Evolutionary conservation across 768 basidiomycete species (phyloP), one percentile per base, ranked within the genome.

Genomic region (Mrakia hoshinonis): DNA sequence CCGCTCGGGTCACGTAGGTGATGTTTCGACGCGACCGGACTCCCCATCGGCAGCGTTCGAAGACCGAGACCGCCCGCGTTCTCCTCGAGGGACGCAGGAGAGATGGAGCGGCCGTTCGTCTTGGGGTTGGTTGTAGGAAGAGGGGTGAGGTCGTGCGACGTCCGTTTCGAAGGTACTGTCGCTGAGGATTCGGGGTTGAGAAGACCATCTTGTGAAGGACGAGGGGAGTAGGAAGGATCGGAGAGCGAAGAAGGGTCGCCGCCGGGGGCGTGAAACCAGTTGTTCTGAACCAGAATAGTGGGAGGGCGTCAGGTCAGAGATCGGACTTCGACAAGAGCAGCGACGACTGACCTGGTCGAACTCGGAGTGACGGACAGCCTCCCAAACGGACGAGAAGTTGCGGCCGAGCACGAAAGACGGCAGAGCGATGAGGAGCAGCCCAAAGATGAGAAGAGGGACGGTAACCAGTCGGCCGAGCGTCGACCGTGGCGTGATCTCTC

Each of bases 371-470:
- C 70, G 52, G 1, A 72, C 52, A 1, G 64, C 83, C 70, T 93
- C 91, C 89, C 92, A 96, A 1, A 93, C 90, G 15, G 87, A 81
- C 72, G 90, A 91, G 78, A 96, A 96, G 77, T 96, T 92, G 47
- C 92, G 82, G 0, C 92, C 92, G 18, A 96, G 85, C 1, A 96
- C 92, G 76, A 96, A 95, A 76, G 87, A 89, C 9, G 92, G 92
- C 5, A 95, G 83, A 0, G 92, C 93, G 76, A 96, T 92, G 51
- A 94, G 83, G 0, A 96, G 83, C 12, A 95, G 83, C 3, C 92
- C 92, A 75, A 91, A 94, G 15, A 91, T 84, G 61, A 96, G 86
- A 24, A 96, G 84, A 0, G 92, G 92, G 0, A 94, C 81, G 0
- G 92, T 92, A 75, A 95, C 82, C 46, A 94, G 81, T 2, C 91